Conservation (phyloP, 202 grass and related monocot species). For the Zizania palustris region DNA sequence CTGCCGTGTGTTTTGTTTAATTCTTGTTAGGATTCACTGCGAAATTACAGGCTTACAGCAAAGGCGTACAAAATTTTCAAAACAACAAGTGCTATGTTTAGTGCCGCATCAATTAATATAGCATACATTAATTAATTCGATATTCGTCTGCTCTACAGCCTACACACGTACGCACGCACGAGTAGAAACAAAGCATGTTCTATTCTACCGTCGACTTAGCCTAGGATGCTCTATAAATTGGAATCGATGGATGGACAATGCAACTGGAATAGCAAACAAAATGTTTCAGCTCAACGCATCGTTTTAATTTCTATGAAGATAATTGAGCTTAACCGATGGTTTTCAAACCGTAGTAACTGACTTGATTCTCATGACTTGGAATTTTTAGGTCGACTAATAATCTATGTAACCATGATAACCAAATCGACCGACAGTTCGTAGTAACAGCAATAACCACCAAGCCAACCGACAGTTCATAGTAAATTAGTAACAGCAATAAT, state of each 20-base stretch:
- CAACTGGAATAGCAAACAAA: not conserved
- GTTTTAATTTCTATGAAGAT: too few relatives aligned
- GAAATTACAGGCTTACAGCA: not conserved
- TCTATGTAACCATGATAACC: too few relatives aligned
- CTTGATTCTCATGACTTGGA: too few relatives aligned
- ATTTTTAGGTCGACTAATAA: too few relatives aligned
- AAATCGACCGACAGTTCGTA: too few relatives aligned
- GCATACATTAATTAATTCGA: too few relatives aligned
- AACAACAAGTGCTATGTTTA: not conserved
- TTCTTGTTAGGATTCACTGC: not conserved
- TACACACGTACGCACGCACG: too few relatives aligned
- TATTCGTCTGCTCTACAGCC: too few relatives aligned
- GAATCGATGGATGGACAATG: constrained; percentile 14
- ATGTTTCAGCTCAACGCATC: not conserved
- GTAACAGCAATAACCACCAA: not conserved
- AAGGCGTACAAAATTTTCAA: not conserved
- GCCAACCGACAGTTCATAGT: not conserved
- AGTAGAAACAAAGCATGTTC: not conserved
- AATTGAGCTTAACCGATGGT: too few relatives aligned
- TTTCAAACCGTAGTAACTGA: not conserved
- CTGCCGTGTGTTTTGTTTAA: not conserved
- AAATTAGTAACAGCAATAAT: not conserved
- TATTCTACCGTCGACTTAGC: not conserved
- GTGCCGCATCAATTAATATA: not conserved
- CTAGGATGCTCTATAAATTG: constrained; percentile 33